Base-by-base conservation (phyloP, 805 yeast species). In the Lipomyces chichibuensis region DNA sequence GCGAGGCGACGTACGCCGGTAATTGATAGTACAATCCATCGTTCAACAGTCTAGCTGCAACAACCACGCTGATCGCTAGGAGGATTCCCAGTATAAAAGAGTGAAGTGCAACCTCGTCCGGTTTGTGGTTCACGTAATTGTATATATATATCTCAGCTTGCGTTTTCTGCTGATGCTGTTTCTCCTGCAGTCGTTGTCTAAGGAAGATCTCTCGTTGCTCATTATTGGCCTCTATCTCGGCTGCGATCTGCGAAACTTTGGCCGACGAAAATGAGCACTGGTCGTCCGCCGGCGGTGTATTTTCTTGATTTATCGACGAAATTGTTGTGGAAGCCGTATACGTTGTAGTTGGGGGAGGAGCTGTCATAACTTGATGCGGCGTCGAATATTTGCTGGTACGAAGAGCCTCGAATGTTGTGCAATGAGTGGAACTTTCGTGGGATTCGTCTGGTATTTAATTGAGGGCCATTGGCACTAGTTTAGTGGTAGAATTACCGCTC, bases 1-100 rank as follows among this genome's bases (percentile, higher is more conserved):
- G 75, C 0, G 84, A 76, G 11, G 82, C 76, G 9, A 89, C 65
- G 75, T 90, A 92, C 0, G 86, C 17, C 3, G 84, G 75, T n/a
- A 79, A 59, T 56, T 77, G 77, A 57, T 71, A 74, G 54, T 68
- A 71, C 2, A 56, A 53, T 25, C 43, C 43, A 20, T 17, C 55
- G 32, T 11, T n/a, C 37, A 25, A 25, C 20, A 67, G 60, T 11
- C 69, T 8, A 8, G 53, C 51, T 6, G 71, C 27, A 0, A 75
- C 49, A 2, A 59, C 57, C 4, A 74, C 2, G 20, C 65, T 9
- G 43, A 61, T 14, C 6, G 75, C 75, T 17, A 73, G 57, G 4
- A 70, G 62, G 1, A 58, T 64, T 3, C 82, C 82, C 20, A 79
- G 71, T 0, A 54, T 59, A 8, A 75, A 74, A 2, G 80, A 63